Evolutionary conservation across 495 filamentous ascomycete genomes (phyloP).

Genomic region (Hyaloscypha bicolor): DNA sequence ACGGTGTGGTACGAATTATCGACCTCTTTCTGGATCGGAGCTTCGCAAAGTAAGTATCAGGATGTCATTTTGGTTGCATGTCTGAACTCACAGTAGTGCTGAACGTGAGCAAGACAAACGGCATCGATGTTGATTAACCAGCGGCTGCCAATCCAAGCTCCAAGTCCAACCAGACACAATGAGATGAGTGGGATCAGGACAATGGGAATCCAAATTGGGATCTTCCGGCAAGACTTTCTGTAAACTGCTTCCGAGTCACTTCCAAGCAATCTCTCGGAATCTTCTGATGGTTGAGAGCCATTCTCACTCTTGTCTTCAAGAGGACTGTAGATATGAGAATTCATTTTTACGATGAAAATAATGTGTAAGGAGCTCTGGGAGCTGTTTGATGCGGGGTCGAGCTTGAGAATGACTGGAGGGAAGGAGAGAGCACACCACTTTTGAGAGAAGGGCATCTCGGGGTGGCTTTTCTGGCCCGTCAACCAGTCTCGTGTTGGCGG

Average conservation of each 20-base stretch:
- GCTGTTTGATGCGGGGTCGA: neutral
- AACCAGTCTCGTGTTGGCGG: neutral
- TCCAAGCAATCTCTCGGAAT: slow-evolving; percentile 21
- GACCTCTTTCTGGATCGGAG: slow-evolving; percentile 30
- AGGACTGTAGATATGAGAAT: slow-evolving; percentile 9
- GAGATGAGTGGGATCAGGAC: slow-evolving; percentile 6
- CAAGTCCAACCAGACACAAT: slow-evolving; percentile 17
- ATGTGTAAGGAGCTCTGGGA: neutral
- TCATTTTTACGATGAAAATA: neutral
- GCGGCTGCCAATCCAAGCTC: slow-evolving; percentile 24
- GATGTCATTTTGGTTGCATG: neutral
- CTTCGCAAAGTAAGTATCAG: slow-evolving; percentile 14
- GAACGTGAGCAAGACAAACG: slow-evolving; percentile 24
- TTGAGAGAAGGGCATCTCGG: neutral
- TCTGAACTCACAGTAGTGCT: slow-evolving; percentile 27
- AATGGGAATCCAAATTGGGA: slow-evolving; percentile 4
- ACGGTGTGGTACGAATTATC: slow-evolving; percentile 24
- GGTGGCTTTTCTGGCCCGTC: neutral
- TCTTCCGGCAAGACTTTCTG: neutral
- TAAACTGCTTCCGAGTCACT: neutral
- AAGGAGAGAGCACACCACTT: neutral
- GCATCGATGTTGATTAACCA: slow-evolving; percentile 10
- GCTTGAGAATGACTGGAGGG: neutral
- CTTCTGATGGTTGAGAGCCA: slow-evolving; percentile 20
- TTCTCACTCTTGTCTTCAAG: slow-evolving; percentile 26